These are phyloP conservation scores for Populus tremula DNA, from an alignment of 345 rosid species.

Conservation along the genomic window DNA sequence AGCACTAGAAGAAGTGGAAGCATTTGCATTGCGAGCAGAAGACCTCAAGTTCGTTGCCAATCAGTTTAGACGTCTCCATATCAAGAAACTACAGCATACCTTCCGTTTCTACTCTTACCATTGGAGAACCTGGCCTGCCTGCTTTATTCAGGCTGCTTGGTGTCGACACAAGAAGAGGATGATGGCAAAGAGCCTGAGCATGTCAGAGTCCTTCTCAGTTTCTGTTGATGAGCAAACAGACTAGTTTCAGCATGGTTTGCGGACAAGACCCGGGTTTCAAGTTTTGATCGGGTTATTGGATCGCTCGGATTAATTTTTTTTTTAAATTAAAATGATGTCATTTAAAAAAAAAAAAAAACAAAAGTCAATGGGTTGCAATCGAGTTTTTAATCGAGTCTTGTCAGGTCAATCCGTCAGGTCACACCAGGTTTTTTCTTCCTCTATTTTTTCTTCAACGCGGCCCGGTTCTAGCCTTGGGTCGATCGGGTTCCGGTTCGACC, in stretches of 20 bases:
- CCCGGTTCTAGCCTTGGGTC: too few relatives aligned
- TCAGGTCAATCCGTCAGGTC: too few relatives aligned
- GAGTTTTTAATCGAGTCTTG: too few relatives aligned
- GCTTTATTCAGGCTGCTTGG: constrained; percentile 96
- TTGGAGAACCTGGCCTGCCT: constrained; percentile 95
- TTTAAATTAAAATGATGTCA: too few relatives aligned
- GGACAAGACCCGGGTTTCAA: too few relatives aligned
- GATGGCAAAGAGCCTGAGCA: constrained; percentile 44
- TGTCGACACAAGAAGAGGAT: constrained; percentile 61
- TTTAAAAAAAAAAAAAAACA: too few relatives aligned
- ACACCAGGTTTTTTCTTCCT: too few relatives aligned
- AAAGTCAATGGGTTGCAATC: too few relatives aligned
- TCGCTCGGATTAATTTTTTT: too few relatives aligned
- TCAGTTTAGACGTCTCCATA: constrained; percentile 84
- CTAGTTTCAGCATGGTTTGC: too few relatives aligned
- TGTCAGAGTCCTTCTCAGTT: constrained; percentile 40
- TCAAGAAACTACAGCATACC: constrained; percentile 92
- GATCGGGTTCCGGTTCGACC: rapidly evolving
- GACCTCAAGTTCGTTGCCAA: constrained; percentile 89
- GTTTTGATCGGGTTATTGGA: too few relatives aligned
- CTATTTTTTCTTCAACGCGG: too few relatives aligned
- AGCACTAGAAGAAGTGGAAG: constrained; percentile 86
- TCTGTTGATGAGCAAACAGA: constrained; percentile 21
- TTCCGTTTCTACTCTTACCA: constrained; percentile 84
- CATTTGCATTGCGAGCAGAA: constrained; percentile 86